These are phyloP conservation scores for Cladosporium sp. DNA, from an alignment of 2,329 filamentous ascomycete species.

Conservation along the genomic window DNA sequence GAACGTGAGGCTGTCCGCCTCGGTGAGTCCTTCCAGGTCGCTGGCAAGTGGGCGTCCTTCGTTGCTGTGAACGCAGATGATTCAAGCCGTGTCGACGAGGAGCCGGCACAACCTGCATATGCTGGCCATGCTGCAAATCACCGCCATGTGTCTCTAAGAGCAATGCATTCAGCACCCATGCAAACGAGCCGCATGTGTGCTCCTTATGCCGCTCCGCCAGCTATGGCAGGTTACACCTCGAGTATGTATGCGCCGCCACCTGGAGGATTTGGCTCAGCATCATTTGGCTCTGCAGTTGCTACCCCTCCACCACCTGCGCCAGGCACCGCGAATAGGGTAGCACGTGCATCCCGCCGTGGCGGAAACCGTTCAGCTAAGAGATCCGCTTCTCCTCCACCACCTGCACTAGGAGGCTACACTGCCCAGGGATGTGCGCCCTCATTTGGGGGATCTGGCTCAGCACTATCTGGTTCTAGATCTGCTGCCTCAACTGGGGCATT, in stretches of 20 bases:
- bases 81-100: neutral
- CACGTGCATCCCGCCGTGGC: neutral
- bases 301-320: neutral
- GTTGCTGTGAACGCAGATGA: conserved; percentile 59
- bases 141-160: neutral
- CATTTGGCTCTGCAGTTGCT: neutral
- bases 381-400: neutral
- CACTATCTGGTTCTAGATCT: neutral
- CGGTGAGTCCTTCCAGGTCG: conserved; percentile 66
- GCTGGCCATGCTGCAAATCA: neutral
- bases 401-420: neutral
- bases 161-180: neutral
- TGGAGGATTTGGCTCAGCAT: neutral
- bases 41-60: conserved; percentile 71
- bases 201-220: neutral
- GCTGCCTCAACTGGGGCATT: neutral
- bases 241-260: neutral
- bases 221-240: too few species aligned
- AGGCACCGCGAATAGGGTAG: neutral
- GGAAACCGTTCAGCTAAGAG: too few species aligned
- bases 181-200: neutral
- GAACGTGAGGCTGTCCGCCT: conserved; percentile 66
- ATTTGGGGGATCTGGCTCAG: neutral
- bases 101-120: neutral
- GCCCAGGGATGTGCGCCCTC: neutral